A percentile compares a stretch with the other conserved stretches of the same genome.
Evolutionary conservation across 495 filamentous ascomycete genomes (phyloP).

Genomic region (Aspergillus taichungensis): DNA sequence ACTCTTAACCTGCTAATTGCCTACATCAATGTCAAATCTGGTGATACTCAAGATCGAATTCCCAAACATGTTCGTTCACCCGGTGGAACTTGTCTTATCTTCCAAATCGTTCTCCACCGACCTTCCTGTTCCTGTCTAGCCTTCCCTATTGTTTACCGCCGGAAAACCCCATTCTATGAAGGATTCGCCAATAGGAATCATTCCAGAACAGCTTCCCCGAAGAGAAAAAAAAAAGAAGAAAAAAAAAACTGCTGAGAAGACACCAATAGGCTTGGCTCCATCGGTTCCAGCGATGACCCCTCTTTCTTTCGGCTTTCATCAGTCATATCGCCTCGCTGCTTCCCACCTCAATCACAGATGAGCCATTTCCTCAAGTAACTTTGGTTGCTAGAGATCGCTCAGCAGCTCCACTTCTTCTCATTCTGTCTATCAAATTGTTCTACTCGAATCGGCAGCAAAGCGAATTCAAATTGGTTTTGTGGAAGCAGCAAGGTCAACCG

Average conservation of each 20-base stretch:
- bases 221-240: neutral
- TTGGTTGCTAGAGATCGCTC: too few relatives aligned
- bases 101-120: conserved; percentile 1
- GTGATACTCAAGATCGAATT: neutral
- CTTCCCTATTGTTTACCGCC: neutral
- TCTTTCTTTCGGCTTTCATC: neutral
- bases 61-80: neutral
- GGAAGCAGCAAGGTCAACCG: conserved; percentile 10
- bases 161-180: neutral
- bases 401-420: too few relatives aligned
- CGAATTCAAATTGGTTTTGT: neutral
- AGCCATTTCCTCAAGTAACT: too few relatives aligned
- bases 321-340: neutral
- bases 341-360: neutral
- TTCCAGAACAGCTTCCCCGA: neutral
- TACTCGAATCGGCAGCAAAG: too few relatives aligned
- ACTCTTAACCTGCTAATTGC: too few relatives aligned
- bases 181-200: neutral
- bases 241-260: conserved; percentile 3
- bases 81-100: too few relatives aligned
- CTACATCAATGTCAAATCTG: too few relatives aligned
- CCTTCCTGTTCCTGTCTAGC: conserved; percentile 15
- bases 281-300: neutral
- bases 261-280: neutral
- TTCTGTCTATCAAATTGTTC: too few relatives aligned